Evolutionary conservation across 371 early-diverging fungal genomes (phyloP).

Genomic region (Mucor piriformis): DNA sequence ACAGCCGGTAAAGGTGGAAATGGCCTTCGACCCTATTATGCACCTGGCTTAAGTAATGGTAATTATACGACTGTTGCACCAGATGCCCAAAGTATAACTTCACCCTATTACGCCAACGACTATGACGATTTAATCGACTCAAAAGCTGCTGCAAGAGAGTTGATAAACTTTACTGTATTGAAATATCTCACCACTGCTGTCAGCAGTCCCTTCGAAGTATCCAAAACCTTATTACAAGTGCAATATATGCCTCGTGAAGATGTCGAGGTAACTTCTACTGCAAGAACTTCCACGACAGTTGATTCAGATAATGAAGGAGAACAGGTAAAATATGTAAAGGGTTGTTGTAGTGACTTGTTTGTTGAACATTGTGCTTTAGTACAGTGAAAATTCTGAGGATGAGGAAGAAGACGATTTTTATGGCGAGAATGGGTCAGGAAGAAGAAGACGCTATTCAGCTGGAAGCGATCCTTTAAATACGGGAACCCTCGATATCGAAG

Average conservation of each 20-base stretch:
- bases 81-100: constrained; percentile 19
- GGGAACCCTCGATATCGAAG: constrained; percentile 39
- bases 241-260: constrained; percentile 74
- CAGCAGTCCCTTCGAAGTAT: constrained; percentile 75
- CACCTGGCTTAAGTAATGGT: constrained; percentile 42
- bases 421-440: constrained; percentile 11
- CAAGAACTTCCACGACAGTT: constrained; percentile 5
- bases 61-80: constrained; percentile 37
- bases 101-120: constrained; percentile 35
- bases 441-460: constrained; percentile 23
- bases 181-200: constrained; percentile 70
- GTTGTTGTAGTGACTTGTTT: neutral
- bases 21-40: constrained; percentile 50
- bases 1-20: constrained; percentile 39
- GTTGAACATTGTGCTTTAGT: constrained; percentile 11
- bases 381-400: constrained; percentile 36
- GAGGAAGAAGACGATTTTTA: constrained; percentile 42
- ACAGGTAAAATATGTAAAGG: neutral
- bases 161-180: constrained; percentile 66
- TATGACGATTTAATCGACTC: constrained; percentile 53
- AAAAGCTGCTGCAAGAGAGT: constrained; percentile 57
- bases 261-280: constrained; percentile 31
- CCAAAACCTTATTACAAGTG: constrained; percentile 81
- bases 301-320: constrained; percentile 26
- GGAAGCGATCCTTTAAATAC: constrained; percentile 20